Conservation (phyloP, 2,329 filamentous ascomycete genomes). For the Calonectria hongkongensis region DNA sequence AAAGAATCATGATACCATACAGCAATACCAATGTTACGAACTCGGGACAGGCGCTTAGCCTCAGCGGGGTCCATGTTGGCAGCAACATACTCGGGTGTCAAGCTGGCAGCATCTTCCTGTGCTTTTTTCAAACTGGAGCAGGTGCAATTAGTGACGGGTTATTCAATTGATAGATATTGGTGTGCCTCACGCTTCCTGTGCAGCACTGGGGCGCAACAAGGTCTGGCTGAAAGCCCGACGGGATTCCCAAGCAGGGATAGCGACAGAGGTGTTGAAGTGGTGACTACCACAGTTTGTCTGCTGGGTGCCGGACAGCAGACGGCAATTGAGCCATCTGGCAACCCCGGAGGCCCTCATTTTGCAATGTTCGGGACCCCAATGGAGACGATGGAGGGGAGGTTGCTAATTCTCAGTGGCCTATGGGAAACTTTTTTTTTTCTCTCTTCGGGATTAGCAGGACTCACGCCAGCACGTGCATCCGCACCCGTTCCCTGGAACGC, state of each 20-base stretch:
- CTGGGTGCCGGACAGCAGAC: slow-evolving; percentile 58
- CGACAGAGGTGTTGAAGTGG: slow-evolving; percentile 53
- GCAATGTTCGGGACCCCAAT: slow-evolving; percentile 50
- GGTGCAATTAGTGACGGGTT: slow-evolving; percentile 42
- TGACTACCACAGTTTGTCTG: slow-evolving; percentile 54
- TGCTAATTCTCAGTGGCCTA: slow-evolving; percentile 51
- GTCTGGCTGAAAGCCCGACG: slow-evolving; percentile 61
- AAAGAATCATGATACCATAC: slow-evolving; percentile 66
- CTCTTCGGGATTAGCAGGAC: slow-evolving; percentile 53
- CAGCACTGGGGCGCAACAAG: slow-evolving; percentile 57
- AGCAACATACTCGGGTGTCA: slow-evolving; percentile 78
- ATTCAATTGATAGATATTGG: slow-evolving; percentile 12
- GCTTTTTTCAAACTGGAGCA: slow-evolving; percentile 68
- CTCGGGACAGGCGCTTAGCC: slow-evolving; percentile 83
- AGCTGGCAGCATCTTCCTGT: slow-evolving; percentile 70
- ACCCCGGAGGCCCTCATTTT: slow-evolving; percentile 64
- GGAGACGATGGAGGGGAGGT: slow-evolving; percentile 50
- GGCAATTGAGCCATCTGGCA: slow-evolving; percentile 65
- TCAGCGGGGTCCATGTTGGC: slow-evolving; percentile 89
- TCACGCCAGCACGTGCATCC: slow-evolving; percentile 49
- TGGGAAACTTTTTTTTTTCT: slow-evolving; percentile 59
- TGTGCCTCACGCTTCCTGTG: slow-evolving; percentile 64
- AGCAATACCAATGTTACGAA: slow-evolving; percentile 98
- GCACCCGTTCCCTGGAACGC: slow-evolving; percentile 24
- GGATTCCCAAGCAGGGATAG: slow-evolving; percentile 49